Base-by-base conservation (phyloP, 2,329 filamentous ascomycete genomes). In the Fusarium aywerte region DNA sequence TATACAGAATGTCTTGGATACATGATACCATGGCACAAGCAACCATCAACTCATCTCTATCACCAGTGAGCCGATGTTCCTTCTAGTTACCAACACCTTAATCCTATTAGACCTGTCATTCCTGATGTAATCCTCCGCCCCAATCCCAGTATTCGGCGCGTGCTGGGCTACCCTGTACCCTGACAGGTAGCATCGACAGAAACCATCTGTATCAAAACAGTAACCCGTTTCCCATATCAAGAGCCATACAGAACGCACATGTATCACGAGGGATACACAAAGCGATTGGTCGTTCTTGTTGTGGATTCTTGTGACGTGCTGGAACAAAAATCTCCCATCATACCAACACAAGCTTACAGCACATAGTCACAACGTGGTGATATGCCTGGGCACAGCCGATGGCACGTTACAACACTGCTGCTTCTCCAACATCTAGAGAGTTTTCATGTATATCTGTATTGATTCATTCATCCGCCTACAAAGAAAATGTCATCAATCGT, bases 401-500 rank as follows among this genome's bases (percentile, higher is more conserved):
- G 20, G 3, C 11, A 6, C 9, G 44, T 16, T 8, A 18, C 16
- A 23, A 32, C 18, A 48, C 15, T 9, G 7, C n/a, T 7, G n/a
- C 12, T 16, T 27, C n/a, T 36, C 15, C 18, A 42, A 16, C 15
- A 29, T 21, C 18, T 5, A 18, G 12, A 38, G 21, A 20, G 36
- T 5, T 43, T 13, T 20, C 13, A 9, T 27, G 21, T n/a, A 10
- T 45, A 25, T 58, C n/a, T 49, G 25, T n/a, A 36, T 21, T 31
- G 21, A 27, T 49, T 31, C 25, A 52, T 43, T 40, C 36, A 21
- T 48, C 38, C 27, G 40, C 54, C 39, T 36, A 60, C 52, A 57
- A 52, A 45, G 51, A 54, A 69, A 67, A 57, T 27, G 58, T 69
- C 67, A 55, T 69, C 53, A 70, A 48, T 70, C 67, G 25, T 69